Evolutionary conservation across 495 filamentous ascomycete genomes (phyloP), one percentile per base, ranked within the genome.

Genomic region (Xylaria venustula): DNA sequence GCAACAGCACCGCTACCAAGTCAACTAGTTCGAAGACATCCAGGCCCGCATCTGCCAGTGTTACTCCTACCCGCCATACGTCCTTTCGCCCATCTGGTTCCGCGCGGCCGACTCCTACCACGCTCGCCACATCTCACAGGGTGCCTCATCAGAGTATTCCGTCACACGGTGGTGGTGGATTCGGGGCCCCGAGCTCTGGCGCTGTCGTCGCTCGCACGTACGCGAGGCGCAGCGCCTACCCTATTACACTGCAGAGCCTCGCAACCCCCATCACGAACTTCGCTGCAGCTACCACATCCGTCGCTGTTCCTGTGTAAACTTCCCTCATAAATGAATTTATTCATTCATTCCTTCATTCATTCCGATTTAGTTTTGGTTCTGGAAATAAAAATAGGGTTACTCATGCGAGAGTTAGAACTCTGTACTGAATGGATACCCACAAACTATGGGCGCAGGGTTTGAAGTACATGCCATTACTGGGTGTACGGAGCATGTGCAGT

Each of bases 231-330:
- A 47, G 28, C 1, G 45, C 41, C 20, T 49, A 48, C 22, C 45
- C 55, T 14, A 58, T 58, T 7, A 58, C 55, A 7, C 22, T 58
- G 34, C 45, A 47, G 30, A 49, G 44, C 23, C 34, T 58, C 8
- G 55, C 44, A 22, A 58, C 30, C 44, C 55, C 55, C 15, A 49
- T 58, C n/a, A 49, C 45, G 30, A 49, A 58, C 19, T 48, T 6
- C 20, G 41, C 28, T 0, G 42, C 19, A 7, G 30, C 49, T 2
- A 42, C 22, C 1, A 11, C 51, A 6, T 11, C 36, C 0, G 15
- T 4, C 15, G 22, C 51, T 17, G 32, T 52, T 6, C n/a, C n/a
- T n/a, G n/a, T n/a, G n/a, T n/a, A n/a, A n/a, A n/a, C n/a, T n/a
- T n/a, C n/a, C n/a, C n/a, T n/a, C n/a, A n/a, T n/a, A n/a, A n/a